phyloP scores from a whole-genome alignment of 2,329 filamentous ascomycete species.

The Xylaria sp. region DNA sequence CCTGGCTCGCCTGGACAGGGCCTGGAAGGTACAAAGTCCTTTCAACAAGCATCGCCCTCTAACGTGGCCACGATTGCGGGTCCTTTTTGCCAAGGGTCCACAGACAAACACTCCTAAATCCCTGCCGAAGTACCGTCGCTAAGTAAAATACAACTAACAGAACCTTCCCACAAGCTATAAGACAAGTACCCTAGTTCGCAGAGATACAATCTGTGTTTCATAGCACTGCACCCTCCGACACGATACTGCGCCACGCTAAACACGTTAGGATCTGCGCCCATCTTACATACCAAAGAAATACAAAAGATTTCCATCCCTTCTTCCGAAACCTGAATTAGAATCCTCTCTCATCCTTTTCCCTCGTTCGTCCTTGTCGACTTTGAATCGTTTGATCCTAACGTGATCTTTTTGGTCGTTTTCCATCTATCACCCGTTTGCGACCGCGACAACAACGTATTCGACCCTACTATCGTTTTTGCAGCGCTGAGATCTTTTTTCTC shows the following conservation, averaged over 20 bases:
- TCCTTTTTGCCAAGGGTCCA: constrained; percentile 14
- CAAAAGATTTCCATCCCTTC: constrained; percentile 43
- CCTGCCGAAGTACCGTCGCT: background rate
- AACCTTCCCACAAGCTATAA: background rate
- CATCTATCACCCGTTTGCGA: constrained; percentile 22
- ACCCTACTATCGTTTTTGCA: constrained; percentile 5
- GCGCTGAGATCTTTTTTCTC: background rate
- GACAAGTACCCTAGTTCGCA: constrained; percentile 15
- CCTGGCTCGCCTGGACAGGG: too few relatives aligned
- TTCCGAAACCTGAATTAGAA: constrained; percentile 9
- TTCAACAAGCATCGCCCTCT: constrained; percentile 22
- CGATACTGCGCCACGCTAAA: constrained; percentile 45
- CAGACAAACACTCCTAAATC: constrained; percentile 15
- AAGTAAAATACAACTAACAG: background rate
- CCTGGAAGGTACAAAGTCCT: background rate
- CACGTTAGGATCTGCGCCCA: constrained; percentile 37
- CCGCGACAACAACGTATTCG: background rate
- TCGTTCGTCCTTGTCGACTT: constrained; percentile 21
- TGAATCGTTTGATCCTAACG: background rate
- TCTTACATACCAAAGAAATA: constrained; percentile 38
- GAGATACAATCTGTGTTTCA: constrained; percentile 17
- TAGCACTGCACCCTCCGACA: background rate
- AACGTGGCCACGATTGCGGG: constrained; percentile 22
- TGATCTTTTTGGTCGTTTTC: constrained; percentile 1
- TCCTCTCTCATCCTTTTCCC: constrained; percentile 22